Base-by-base conservation (phyloP, 2,329 filamentous ascomycete species). In the Hymenoscyphus repandus region DNA sequence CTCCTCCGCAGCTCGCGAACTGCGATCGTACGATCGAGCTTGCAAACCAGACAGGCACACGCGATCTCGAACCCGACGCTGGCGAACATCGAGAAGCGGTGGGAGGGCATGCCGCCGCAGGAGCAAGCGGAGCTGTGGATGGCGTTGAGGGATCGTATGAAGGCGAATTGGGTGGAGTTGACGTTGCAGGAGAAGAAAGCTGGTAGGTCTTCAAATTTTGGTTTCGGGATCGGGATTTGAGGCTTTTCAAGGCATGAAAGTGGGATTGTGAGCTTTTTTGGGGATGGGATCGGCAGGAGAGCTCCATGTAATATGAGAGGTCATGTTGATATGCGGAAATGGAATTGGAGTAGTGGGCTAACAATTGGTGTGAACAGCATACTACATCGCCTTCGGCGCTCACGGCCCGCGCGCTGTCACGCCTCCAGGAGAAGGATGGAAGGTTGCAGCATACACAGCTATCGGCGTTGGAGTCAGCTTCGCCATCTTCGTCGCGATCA, bases 121-220 rank as follows among this genome's bases (percentile, higher is more conserved):
- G 93, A 99, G 82, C 93, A 99, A 83, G 93, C 93, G 62, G 93
- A 99, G 70, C 79, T 99, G 66, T 99, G 93, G 93, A 99, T 99
- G 93, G 79, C 87, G 64, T 79, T 99, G 72, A 84, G 93, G 73
- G 93, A 99, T 77, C 87, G 93, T 69, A 99, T 99, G 93, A 96
- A 96, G 88, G 84, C 82, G 66, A 90, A 90, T 78, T 99, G 93
- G 93, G 82, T 86, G 69, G 90, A 97, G 69, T 78, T 99, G 77
- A 96, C 93, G 47, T 63, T 95, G 67, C 87, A 93, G 74, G 93
- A 99, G 82, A 96, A 99, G 88, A 97, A 95, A 80, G 93, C 93
- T 66, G 92, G 93, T 96, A 85, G 71, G 91, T 64, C 30, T 13
- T 38, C 18, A 31, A 33, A 38, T 39, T 20, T 12, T 20, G 37